Percentiles rank a stretch among this genome's conserved stretches.
Evolutionary conservation across 1,284 basidiomycete genomes (phyloP).

Genomic region (Peniophora sp.): DNA sequence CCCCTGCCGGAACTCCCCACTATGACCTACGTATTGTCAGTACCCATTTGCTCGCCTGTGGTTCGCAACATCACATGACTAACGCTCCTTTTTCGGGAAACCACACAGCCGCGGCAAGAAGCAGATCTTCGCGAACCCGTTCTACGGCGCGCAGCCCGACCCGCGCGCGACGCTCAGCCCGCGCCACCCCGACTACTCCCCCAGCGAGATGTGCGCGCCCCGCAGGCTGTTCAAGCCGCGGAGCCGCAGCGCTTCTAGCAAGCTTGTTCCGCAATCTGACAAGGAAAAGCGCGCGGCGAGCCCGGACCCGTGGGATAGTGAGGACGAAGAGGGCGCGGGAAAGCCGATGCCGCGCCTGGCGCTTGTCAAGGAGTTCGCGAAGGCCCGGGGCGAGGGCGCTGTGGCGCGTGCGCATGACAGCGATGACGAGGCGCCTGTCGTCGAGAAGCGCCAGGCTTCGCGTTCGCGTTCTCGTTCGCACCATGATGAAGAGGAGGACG

Average conservation of each 20-base stretch:
- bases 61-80: background rate
- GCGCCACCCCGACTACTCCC: slow-evolving; percentile 45
- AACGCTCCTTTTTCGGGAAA: too few relatives aligned
- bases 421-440: background rate
- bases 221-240: slow-evolving; percentile 39
- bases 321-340: background rate
- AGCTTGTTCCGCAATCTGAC: too few relatives aligned
- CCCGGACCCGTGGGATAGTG: slow-evolving; percentile 1
- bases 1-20: slow-evolving; percentile 37
- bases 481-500: background rate
- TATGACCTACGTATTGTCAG: slow-evolving; percentile 52
- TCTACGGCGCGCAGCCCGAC: slow-evolving; percentile 35
- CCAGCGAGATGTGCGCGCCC: slow-evolving; percentile 36
- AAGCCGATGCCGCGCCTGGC: background rate
- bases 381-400: background rate
- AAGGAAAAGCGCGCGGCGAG: slow-evolving; percentile 3
- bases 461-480: background rate
- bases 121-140: slow-evolving; percentile 40
- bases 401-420: too few relatives aligned
- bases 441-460: background rate
- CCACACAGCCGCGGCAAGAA: slow-evolving; percentile 43
- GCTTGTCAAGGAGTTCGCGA: slow-evolving; percentile 1
- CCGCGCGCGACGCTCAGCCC: slow-evolving; percentile 36
- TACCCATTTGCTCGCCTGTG: slow-evolving; percentile 12
- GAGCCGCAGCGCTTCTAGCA: background rate